Percentiles rank a stretch among this genome's conserved stretches.
These are phyloP conservation scores for Fusarium stilboides DNA, from an alignment of 2,329 filamentous ascomycete genomes.

Conservation along the genomic window DNA sequence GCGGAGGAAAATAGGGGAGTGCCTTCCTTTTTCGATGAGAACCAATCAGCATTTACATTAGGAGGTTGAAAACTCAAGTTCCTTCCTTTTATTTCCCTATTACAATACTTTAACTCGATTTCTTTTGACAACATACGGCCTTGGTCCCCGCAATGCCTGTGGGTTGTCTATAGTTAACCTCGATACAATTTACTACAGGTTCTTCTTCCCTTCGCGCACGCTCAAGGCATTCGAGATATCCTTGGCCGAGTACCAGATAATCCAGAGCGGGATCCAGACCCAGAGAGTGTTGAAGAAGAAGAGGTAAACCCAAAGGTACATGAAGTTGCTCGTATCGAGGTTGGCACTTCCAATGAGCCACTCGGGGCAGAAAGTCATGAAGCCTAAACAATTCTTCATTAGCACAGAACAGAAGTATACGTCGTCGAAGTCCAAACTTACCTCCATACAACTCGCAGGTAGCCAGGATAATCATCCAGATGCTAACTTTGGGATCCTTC, in stretches of 20 bases:
- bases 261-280: conserved; percentile 75
- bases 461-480: conserved; percentile 76
- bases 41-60: too few relatives aligned
- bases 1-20: too few relatives aligned
- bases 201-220: conserved; percentile 52
- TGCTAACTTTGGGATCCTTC: conserved; percentile 68
- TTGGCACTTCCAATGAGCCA: conserved; percentile 75
- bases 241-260: conserved; percentile 67
- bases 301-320: conserved; percentile 78
- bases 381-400: conserved; percentile 60
- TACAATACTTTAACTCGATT: too few relatives aligned
- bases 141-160: too few relatives aligned
- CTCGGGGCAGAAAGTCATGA: conserved; percentile 80
- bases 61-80: too few relatives aligned
- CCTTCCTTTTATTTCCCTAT: too few relatives aligned
- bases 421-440: conserved; percentile 50
- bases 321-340: conserved; percentile 76
- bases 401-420: not conserved
- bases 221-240: conserved; percentile 71
- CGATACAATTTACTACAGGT: conserved; percentile 30
- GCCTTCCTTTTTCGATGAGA: too few relatives aligned
- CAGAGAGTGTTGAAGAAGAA: conserved; percentile 79
- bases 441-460: conserved; percentile 78
- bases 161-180: not conserved
- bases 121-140: too few relatives aligned